Conservation (phyloP, 768 basidiomycete species). For the Tylopilus sp. region DNA sequence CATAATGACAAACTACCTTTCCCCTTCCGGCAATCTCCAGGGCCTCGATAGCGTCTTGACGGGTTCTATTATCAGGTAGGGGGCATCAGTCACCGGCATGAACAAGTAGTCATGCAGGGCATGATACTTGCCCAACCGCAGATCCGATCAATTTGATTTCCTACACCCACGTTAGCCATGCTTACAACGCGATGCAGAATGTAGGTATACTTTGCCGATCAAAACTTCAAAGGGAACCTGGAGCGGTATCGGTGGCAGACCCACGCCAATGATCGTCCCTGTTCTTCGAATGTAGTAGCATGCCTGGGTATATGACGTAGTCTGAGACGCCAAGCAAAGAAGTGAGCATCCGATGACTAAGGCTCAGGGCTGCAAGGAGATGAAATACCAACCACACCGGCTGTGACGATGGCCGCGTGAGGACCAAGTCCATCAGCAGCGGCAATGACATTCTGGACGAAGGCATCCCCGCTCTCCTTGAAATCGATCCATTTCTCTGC, state of each 20-base stretch:
- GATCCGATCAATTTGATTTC: slow-evolving; percentile 24
- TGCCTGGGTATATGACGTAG: slow-evolving; percentile 41
- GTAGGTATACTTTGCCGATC: slow-evolving; percentile 21
- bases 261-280: slow-evolving; percentile 41
- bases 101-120: too few species aligned
- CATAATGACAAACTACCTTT: slow-evolving; percentile 35
- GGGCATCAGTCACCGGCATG: neutral
- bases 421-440: slow-evolving; percentile 44
- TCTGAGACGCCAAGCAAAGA: slow-evolving; percentile 3
- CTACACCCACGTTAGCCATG: slow-evolving; percentile 5
- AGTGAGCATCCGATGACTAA: neutral
- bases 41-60: slow-evolving; percentile 47
- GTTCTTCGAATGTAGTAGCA: slow-evolving; percentile 42
- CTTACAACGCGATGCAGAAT: neutral
- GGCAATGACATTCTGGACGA: slow-evolving; percentile 36
- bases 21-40: slow-evolving; percentile 41
- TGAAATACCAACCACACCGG: slow-evolving; percentile 15
- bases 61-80: slow-evolving; percentile 26
- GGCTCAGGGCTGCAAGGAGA: neutral
- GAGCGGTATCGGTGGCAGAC: slow-evolving; percentile 34
- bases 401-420: slow-evolving; percentile 32
- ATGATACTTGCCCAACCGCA: slow-evolving; percentile 14
- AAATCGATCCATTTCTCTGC: slow-evolving; percentile 48
- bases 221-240: slow-evolving; percentile 31
- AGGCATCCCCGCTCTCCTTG: slow-evolving; percentile 34